Percentiles rank a stretch among this genome's conserved stretches.
Evolutionary conservation across 139 green algal genomes (phyloP).

Genomic region (Picochlorum sp.): DNA sequence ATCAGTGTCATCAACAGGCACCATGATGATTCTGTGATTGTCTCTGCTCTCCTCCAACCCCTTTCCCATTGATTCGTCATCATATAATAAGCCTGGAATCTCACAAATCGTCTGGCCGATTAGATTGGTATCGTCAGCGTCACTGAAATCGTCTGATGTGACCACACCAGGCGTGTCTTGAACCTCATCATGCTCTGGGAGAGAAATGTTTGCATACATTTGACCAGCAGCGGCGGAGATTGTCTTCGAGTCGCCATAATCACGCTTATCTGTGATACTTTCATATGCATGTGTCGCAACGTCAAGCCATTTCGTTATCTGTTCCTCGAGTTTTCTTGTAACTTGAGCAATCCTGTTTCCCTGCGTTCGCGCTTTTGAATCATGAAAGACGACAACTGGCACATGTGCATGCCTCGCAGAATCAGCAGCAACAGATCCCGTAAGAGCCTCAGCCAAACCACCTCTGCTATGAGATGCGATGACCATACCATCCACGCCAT

Average conservation of each 20-base stretch:
- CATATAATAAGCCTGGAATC: too few species aligned
- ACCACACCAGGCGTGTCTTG: background rate
- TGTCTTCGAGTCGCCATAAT: too few species aligned
- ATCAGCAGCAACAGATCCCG: slow-evolving; percentile 23
- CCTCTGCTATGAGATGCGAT: slow-evolving; percentile 8
- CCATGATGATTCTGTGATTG: slow-evolving; percentile 10
- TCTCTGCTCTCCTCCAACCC: too few species aligned
- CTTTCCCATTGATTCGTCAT: too few species aligned
- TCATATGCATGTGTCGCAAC: too few species aligned
- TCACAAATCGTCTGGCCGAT: background rate
- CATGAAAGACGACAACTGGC: slow-evolving; percentile 23
- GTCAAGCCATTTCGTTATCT: too few species aligned
- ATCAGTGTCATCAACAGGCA: slow-evolving; percentile 25
- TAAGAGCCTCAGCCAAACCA: slow-evolving; percentile 14
- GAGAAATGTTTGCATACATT: too few species aligned
- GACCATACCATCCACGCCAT: background rate
- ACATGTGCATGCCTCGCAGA: slow-evolving; percentile 7
- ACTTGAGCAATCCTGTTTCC: too few species aligned
- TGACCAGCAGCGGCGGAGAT: too few species aligned
- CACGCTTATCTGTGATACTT: too few species aligned
- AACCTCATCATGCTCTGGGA: too few species aligned
- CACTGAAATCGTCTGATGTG: background rate
- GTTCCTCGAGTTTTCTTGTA: too few species aligned
- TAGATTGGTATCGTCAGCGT: background rate
- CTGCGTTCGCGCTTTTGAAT: background rate